phyloP scores from a whole-genome alignment of 2,329 filamentous ascomycete species.

The Pseudogymnoascus sp. region DNA sequence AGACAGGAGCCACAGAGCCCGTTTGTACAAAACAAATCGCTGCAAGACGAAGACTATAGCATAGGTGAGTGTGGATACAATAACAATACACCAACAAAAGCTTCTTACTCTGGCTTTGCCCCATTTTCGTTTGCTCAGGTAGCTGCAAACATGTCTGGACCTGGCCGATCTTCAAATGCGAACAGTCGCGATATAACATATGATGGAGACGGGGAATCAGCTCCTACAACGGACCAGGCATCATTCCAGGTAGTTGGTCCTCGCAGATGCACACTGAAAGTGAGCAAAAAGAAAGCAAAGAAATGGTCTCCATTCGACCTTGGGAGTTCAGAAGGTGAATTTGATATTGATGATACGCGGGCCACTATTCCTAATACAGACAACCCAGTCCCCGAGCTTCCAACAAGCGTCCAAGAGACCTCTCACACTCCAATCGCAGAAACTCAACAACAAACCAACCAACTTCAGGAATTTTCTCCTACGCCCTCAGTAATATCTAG shows the following conservation, averaged over 20 bases:
- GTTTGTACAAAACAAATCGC: background rate
- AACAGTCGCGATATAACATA: background rate
- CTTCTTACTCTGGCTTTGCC: background rate
- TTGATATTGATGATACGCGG: background rate
- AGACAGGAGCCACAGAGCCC: background rate
- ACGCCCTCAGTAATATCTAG: background rate
- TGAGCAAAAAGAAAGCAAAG: background rate
- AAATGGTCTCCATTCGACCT: constrained; percentile 8
- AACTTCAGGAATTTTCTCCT: background rate
- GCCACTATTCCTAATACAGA: background rate
- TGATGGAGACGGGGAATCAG: background rate
- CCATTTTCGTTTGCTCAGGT: constrained; percentile 3
- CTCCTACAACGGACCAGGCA: background rate
- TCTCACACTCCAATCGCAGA: background rate
- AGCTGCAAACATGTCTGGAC: background rate
- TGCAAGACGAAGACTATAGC: constrained; percentile 1
- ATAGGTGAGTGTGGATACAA: background rate
- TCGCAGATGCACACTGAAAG: background rate
- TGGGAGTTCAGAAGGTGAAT: background rate
- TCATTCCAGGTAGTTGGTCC: background rate
- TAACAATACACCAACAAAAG: background rate
- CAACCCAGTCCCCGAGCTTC: background rate
- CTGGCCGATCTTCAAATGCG: background rate
- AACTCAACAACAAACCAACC: background rate
- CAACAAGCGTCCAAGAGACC: background rate